phyloP scores from a whole-genome alignment of 148 eudicot genomes.

The Spergularia bocconei region DNA sequence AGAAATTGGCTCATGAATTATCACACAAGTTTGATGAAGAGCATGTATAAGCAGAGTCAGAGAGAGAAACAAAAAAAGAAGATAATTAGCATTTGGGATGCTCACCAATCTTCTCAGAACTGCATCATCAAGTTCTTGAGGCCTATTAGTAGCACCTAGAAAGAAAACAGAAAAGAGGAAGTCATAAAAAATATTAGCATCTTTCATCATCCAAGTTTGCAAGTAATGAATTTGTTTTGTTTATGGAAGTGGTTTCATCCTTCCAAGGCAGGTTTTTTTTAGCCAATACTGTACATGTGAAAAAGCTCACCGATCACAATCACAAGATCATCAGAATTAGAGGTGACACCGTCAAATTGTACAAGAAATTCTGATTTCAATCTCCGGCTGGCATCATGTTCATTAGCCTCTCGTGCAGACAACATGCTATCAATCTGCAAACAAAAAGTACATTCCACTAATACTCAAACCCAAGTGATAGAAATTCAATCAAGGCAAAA shows the following conservation, averaged over 20 bases:
- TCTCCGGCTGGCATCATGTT: constrained; percentile 97
- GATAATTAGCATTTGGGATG: background rate
- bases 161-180: constrained; percentile 12
- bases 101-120: constrained; percentile 94
- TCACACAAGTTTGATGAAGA: background rate
- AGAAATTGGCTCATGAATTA: background rate
- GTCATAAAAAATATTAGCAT: background rate
- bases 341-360: constrained; percentile 95
- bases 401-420: constrained; percentile 84
- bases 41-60: background rate
- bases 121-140: constrained; percentile 97
- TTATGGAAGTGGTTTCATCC: background rate
- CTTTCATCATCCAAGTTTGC: background rate
- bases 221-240: background rate
- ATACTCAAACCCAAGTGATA: background rate
- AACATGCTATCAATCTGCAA: constrained; percentile 90
- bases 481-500: background rate
- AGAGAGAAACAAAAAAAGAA: background rate
- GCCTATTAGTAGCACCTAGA: constrained; percentile 96
- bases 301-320: constrained; percentile 76
- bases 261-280: background rate
- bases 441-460: constrained; percentile 8
- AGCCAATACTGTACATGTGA: background rate
- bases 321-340: constrained; percentile 80
- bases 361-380: constrained; percentile 93